Conservation (phyloP, 2,329 filamentous ascomycete genomes). For the Truncatella angustata region DNA sequence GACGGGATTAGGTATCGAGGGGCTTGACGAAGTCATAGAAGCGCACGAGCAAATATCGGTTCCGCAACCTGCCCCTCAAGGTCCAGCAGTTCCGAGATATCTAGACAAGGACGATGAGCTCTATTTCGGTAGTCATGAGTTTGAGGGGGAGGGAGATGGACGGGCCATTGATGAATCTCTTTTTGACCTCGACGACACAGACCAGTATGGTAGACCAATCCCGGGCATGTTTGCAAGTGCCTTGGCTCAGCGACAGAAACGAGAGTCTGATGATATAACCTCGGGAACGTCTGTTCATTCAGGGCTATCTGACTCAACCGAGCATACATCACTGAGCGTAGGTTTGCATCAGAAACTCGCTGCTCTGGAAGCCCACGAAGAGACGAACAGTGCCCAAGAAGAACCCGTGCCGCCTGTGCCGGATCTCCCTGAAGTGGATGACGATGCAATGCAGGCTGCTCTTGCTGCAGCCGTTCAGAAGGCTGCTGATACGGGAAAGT, state of each 20-base stretch:
- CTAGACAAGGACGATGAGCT: conserved; percentile 55
- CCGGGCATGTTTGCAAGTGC: conserved; percentile 57
- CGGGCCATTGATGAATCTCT: conserved; percentile 69
- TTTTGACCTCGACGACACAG: conserved; percentile 67
- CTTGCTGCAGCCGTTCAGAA: conserved; percentile 78
- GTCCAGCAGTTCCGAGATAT: neutral
- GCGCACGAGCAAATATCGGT: neutral
- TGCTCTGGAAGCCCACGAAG: conserved; percentile 5
- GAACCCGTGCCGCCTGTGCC: conserved; percentile 17
- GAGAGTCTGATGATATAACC: conserved; percentile 45
- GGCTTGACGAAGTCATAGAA: conserved; percentile 23
- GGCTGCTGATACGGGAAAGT: conserved; percentile 74
- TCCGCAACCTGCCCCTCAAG: neutral
- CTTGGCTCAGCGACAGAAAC: conserved; percentile 45
- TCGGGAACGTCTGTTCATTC: conserved; percentile 44
- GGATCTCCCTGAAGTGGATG: conserved; percentile 13
- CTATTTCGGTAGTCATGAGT: conserved; percentile 65
- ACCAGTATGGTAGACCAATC: conserved; percentile 59
- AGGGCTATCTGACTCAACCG: conserved; percentile 45
- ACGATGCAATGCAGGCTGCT: conserved; percentile 62
- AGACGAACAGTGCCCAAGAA: conserved; percentile 15
- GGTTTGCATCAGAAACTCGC: conserved; percentile 23
- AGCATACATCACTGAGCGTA: conserved; percentile 49
- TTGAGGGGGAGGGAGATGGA: conserved; percentile 51
- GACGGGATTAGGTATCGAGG: conserved; percentile 44